Evolutionary conservation across 2,329 filamentous ascomycete genomes (phyloP).

Genomic region (Colletotrichum higginsianum): DNA sequence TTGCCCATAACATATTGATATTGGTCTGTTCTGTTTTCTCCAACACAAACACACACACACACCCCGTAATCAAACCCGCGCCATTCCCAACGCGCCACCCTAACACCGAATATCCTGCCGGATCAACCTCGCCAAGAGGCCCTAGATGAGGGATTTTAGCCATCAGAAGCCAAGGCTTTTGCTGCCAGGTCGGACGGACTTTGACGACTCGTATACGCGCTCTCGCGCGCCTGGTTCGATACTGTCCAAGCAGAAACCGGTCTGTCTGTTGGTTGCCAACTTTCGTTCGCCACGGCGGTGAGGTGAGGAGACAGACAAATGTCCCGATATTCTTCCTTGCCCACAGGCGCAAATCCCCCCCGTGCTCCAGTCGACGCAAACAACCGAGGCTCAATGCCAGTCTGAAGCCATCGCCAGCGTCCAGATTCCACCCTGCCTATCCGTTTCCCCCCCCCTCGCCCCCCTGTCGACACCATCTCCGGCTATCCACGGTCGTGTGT

Average conservation of each 20-base stretch:
- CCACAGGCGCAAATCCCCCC: too few species aligned
- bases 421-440: too few species aligned
- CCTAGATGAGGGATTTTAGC: conserved; percentile 34
- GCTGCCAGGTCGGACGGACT: not conserved
- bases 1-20: not conserved
- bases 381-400: not conserved
- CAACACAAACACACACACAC: too few species aligned
- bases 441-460: not conserved
- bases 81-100: conserved; percentile 23
- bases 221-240: not conserved
- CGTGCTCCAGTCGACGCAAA: too few species aligned
- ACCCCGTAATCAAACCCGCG: not conserved
- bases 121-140: conserved; percentile 30
- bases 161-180: not conserved
- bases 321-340: too few species aligned
- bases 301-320: not conserved
- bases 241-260: too few species aligned
- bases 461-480: conserved; percentile 1
- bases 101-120: conserved; percentile 9
- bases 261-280: too few species aligned
- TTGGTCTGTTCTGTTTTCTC: too few species aligned
- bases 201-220: not conserved
- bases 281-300: not conserved
- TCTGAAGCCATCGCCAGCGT: not conserved
- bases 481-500: conserved; percentile 17